Base-by-base conservation (phyloP, 805 yeast genomes). In the Pichia membranifaciens region DNA sequence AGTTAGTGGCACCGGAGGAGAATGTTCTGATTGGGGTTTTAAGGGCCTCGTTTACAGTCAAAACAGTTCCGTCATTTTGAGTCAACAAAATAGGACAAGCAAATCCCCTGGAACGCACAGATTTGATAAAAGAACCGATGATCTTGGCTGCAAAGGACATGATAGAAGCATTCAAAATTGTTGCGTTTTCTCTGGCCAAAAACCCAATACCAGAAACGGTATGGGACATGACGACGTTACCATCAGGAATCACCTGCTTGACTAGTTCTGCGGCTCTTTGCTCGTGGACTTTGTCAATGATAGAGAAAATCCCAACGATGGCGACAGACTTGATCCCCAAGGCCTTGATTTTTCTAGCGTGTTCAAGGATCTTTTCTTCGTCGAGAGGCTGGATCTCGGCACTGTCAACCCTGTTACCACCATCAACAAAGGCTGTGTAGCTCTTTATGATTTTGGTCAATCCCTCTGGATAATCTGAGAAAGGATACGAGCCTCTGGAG, bases 1-100 rank as follows among this genome's bases (percentile, higher is more conserved):
- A 37, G 23, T 37, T 37, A 5, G 40, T 37, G n/a, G 40, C 40
- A 37, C 40, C 40, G n/a, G 40, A 37, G 10, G 40, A 37, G 21
- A 37, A 37, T 17, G 40, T 37, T 20, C 23, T 37, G 6, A 37
- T 37, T 18, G 40, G 40, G 21, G 40, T 37, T 37, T 37, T 25
- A 15, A 37, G 23, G 1, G 40, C 40, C 5, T 37, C 40, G 3
- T 37, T 20, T 6, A 9, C 23, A 18, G 40, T 21, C 23, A 37
- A 37, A 18, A 37, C 40, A 12, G 40, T 37, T 13, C 40, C 40
- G 23, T 37, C 40, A 18, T 37, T 37, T 37, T 37, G 40, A 17
- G 40, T 21, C 23, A 37, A 37, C 21, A 37, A 18, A 18, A 37
- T 25, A 9, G 40, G 21, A 37, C 40, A 18, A 37, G 18, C 23